Percentiles rank a stretch among this genome's conserved stretches.
Evolutionary conservation across 495 filamentous ascomycete species (phyloP).

Genomic region (Lasiosphaeria miniovina): DNA sequence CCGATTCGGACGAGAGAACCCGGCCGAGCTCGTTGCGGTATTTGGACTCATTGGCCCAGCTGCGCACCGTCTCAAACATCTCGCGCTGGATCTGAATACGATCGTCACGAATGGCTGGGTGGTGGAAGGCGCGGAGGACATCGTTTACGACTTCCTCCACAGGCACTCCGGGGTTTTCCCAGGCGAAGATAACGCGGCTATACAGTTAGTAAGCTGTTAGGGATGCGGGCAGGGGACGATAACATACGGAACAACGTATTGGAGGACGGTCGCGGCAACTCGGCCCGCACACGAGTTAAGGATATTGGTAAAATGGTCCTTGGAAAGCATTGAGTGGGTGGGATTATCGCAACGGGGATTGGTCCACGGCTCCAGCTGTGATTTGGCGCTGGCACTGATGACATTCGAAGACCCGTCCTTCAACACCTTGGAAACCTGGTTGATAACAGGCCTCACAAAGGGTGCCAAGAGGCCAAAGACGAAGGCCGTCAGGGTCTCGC

Average conservation of each 20-base stretch:
- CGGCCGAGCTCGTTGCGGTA: constrained; percentile 65
- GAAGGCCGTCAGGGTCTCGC: constrained; percentile 86
- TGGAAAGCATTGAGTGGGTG: constrained; percentile 90
- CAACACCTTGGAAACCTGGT: constrained; percentile 73
- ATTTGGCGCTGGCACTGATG: constrained; percentile 73
- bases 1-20: constrained; percentile 74
- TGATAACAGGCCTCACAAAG: constrained; percentile 86
- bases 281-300: constrained; percentile 85
- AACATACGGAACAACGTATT: constrained; percentile 73
- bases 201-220: constrained; percentile 1
- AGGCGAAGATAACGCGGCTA: constrained; percentile 78
- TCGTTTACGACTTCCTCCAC: constrained; percentile 78
- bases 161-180: constrained; percentile 78
- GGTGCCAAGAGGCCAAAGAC: constrained; percentile 85
- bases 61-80: constrained; percentile 81
- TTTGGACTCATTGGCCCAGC: constrained; percentile 66
- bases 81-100: constrained; percentile 71
- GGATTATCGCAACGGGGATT: constrained; percentile 83
- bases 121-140: constrained; percentile 77
- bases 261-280: constrained; percentile 71
- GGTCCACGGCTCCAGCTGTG: constrained; percentile 90
- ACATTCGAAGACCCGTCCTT: constrained; percentile 80
- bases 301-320: constrained; percentile 94
- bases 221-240: background rate
- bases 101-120: constrained; percentile 74